A percentile compares a stretch with the other conserved stretches of the same genome.
Evolutionary conservation across 2,329 filamentous ascomycete genomes (phyloP).

Genomic region (Beauveria scarabaeidicola): DNA sequence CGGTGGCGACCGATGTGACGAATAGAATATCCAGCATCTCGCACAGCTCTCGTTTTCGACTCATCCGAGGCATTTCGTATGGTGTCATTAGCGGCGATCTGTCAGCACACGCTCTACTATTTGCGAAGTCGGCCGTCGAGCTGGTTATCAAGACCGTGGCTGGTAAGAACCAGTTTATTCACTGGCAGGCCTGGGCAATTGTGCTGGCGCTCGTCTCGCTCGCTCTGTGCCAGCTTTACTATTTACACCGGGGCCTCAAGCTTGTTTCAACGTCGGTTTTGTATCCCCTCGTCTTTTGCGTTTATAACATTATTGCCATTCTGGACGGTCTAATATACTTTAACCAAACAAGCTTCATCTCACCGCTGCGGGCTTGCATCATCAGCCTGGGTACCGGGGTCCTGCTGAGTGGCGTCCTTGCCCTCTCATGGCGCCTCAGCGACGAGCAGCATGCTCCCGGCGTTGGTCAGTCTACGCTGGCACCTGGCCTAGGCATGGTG

Average conservation of each 20-base stretch:
- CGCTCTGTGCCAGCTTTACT: constrained; percentile 87
- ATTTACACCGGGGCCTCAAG: constrained; percentile 87
- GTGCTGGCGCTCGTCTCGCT: constrained; percentile 71
- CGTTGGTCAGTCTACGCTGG: constrained; percentile 59
- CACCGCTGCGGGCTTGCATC: constrained; percentile 64
- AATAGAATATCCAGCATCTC: constrained; percentile 43
- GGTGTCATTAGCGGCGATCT: constrained; percentile 86
- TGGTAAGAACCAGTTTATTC: constrained; percentile 83
- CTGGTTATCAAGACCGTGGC: constrained; percentile 81
- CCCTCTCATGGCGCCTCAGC: constrained; percentile 86
- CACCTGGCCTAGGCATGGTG: constrained; percentile 74
- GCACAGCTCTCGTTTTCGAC: constrained; percentile 58
- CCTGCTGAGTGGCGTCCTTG: constrained; percentile 77
- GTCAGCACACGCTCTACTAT: constrained; percentile 83
- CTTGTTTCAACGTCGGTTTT: constrained; percentile 91
- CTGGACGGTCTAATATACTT: constrained; percentile 97
- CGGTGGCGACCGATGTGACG: constrained; percentile 52
- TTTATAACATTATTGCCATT: constrained; percentile 98
- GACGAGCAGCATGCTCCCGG: constrained; percentile 59
- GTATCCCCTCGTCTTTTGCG: constrained; percentile 95
- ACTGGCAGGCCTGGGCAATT: constrained; percentile 92
- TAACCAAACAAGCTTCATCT: constrained; percentile 73
- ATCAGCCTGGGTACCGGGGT: constrained; percentile 83
- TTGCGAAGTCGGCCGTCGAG: constrained; percentile 95
- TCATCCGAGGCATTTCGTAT: constrained; percentile 77